A percentile compares a stretch with the other conserved stretches of the same genome.
These are phyloP conservation scores for Dovyalis caffra DNA, from an alignment of 345 rosid species.

Conservation along the genomic window DNA sequence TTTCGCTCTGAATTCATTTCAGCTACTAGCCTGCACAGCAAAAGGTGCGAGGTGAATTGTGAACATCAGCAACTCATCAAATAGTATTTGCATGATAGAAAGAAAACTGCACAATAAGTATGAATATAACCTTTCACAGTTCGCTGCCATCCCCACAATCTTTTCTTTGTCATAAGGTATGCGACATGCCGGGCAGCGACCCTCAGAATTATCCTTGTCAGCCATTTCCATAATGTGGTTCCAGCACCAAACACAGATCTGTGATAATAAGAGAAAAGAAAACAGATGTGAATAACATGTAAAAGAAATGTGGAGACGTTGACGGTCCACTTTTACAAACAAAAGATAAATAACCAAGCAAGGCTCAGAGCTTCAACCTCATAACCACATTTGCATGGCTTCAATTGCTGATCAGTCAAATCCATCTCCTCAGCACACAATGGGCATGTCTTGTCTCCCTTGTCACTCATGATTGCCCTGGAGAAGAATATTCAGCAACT, in stretches of 20 bases:
- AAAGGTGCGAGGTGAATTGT: neutral
- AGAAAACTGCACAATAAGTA: neutral
- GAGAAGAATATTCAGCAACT: slow-evolving; percentile 7
- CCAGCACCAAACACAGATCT: slow-evolving; percentile 99
- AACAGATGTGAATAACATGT: neutral
- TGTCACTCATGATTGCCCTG: slow-evolving; percentile 68
- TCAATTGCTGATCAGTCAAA: slow-evolving; percentile 87
- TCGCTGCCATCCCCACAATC: slow-evolving; percentile 77
- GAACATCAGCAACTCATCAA: neutral
- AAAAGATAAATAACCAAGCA: neutral
- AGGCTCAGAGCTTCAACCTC: slow-evolving; percentile 48
- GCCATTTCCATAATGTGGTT: slow-evolving; percentile 95
- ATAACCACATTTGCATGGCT: slow-evolving; percentile 93
- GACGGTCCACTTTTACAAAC: neutral
- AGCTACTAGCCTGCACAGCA: slow-evolving; percentile 50
- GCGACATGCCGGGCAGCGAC: slow-evolving; percentile 99
- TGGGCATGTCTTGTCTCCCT: slow-evolving; percentile 83
- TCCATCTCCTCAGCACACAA: slow-evolving; percentile 95
- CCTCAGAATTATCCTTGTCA: slow-evolving; percentile 76
- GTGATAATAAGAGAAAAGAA: slow-evolving; percentile 6
- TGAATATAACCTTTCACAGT: slow-evolving; percentile 61
- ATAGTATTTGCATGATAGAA: neutral
- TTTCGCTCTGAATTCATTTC: slow-evolving; percentile 67
- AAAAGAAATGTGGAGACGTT: neutral
- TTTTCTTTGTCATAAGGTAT: slow-evolving; percentile 80